phyloP scores from a whole-genome alignment of 1,284 basidiomycete genomes.

The Calocybe gambosa region DNA sequence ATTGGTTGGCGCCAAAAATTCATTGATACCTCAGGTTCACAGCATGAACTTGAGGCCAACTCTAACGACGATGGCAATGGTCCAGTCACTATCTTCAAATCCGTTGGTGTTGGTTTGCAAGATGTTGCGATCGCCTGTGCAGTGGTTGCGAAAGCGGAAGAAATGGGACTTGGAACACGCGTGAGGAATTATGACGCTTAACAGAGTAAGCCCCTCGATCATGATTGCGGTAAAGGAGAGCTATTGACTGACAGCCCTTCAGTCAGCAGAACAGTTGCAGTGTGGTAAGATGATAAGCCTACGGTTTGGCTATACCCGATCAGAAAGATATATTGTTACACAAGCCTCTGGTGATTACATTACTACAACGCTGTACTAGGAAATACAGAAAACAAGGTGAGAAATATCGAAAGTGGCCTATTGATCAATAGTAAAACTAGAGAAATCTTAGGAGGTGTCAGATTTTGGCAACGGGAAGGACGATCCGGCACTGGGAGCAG shows the following conservation, averaged over 20 bases:
- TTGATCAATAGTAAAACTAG: background rate
- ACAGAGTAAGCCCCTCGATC: background rate
- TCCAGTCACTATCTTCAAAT: constrained; percentile 70
- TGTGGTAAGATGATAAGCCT: background rate
- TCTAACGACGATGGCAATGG: constrained; percentile 14
- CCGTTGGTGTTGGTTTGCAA: constrained; percentile 71
- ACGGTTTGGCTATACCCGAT: background rate
- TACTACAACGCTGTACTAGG: background rate
- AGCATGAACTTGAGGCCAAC: background rate
- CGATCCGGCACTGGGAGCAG: no score
- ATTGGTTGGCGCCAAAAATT: background rate
- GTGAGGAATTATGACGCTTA: constrained; percentile 21
- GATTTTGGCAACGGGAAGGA: no score
- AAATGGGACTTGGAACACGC: constrained; percentile 22
- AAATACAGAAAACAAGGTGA: background rate
- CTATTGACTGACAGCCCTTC: background rate
- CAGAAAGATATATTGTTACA: constrained; percentile 2
- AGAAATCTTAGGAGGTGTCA: no score
- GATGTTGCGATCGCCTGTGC: constrained; percentile 64
- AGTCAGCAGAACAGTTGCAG: background rate
- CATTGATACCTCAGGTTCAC: constrained; percentile 3
- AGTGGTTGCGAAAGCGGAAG: constrained; percentile 33
- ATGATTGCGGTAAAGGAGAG: background rate
- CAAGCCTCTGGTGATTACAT: constrained; percentile 2
- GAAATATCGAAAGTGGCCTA: background rate